A percentile compares a stretch with the other conserved stretches of the same genome.
Conservation (phyloP, 2,329 filamentous ascomycete species). For the Trichoderma atrobrunneum region DNA sequence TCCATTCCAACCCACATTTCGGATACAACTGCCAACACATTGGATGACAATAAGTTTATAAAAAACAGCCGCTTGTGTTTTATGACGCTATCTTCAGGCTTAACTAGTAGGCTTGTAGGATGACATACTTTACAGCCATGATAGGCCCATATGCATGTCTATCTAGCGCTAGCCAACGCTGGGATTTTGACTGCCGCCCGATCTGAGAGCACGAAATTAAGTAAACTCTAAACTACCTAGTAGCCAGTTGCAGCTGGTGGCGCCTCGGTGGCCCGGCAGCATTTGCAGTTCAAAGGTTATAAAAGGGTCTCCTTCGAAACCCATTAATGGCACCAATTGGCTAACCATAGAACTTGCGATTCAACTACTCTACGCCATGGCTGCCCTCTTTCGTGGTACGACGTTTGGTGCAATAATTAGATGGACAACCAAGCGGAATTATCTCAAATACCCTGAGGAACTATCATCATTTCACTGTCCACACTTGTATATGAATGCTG, state of each 20-base stretch:
- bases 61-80: background rate
- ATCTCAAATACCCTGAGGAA: background rate
- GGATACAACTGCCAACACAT: background rate
- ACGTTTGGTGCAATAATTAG: background rate
- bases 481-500: background rate
- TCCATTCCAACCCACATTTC: background rate
- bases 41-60: background rate
- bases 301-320: background rate
- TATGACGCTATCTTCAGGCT: background rate
- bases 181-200: background rate
- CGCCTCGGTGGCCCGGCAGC: background rate
- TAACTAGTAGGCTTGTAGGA: background rate
- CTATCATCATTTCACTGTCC: background rate
- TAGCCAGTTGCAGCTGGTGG: background rate
- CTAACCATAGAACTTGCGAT: too few relatives aligned
- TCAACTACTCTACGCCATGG: background rate
- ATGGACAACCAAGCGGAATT: background rate
- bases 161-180: background rate
- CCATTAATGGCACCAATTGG: too few relatives aligned
- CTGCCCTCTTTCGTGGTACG: background rate
- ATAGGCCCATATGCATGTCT: background rate
- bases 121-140: background rate
- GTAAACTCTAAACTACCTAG: background rate
- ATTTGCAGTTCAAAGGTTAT: background rate
- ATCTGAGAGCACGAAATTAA: background rate